Base-by-base conservation (phyloP, 352 stramenopile species). In the Hyaloperonospora arabidopsidis region DNA sequence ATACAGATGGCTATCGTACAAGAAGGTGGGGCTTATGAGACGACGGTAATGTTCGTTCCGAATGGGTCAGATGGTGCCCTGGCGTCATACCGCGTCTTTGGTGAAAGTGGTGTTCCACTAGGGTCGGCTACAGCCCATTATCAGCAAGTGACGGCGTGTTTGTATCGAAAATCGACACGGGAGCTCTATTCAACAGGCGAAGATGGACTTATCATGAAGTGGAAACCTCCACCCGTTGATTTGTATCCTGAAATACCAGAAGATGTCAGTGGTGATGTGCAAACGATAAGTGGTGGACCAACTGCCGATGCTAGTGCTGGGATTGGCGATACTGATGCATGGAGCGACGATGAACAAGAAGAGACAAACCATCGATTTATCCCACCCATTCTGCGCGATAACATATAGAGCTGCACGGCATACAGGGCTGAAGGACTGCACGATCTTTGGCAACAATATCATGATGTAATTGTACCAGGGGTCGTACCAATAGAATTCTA, bases 171-270 rank as follows among this genome's bases (percentile, higher is more conserved):
- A 35, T 54, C 68, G 3, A 65, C 57, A 4, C 66, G 76, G 17
- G 77, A 90, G 44, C 51, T 90, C 0, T 84, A 74, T 35, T 86
- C 75, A 2, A 68, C 71, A 34, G 78, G 74, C 3, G 65, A 77
- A 54, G 77, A 88, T 51, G 80, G 78, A 2, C 54, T 88, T 17
- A 86, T 90, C 51, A 84, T 85, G 72, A 77, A 76, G 52, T 90
- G 80, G 80, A 79, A 59, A 15, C 67, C 76, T 0, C 51, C 57
- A 6, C 43, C 57, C 2, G 52, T 74, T 3, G 49, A 68, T 17
- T 59, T 81, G 1, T 63, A 72, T 49, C 52, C 63, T 18, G 46
- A 50, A 21, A 38, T 52, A 13, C 10, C 44, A 2, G 39, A 58
- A 11, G 49, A 74, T 7, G 22, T 45, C 15, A 50, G 17, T 45